Percentiles rank a stretch among this genome's conserved stretches.
Evolutionary conservation across 164 flowering plant genomes (phyloP).

Genomic region (Stephania cephalantha): DNA sequence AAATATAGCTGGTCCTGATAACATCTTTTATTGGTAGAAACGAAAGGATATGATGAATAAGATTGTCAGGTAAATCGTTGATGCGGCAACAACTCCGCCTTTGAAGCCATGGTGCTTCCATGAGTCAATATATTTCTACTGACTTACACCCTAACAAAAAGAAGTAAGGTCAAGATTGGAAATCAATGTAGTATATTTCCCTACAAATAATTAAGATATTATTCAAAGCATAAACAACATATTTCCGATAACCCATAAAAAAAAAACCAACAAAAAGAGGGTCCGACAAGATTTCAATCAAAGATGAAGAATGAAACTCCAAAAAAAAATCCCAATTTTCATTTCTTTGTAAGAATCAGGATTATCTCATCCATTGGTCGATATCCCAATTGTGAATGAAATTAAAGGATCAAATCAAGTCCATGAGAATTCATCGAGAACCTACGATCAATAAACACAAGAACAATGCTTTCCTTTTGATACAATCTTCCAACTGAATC

Average conservation of each 20-base stretch:
- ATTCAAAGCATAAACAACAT: background rate
- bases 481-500: no score
- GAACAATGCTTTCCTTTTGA: no score
- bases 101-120: constrained; percentile 1
- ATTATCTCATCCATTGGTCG: background rate
- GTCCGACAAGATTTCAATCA: background rate
- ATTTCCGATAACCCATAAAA: background rate
- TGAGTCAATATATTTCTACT: background rate
- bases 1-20: background rate
- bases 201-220: background rate
- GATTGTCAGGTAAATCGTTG: constrained; percentile 3
- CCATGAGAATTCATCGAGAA: no score
- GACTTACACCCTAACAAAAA: background rate
- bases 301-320: background rate
- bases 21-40: constrained; percentile 6
- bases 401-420: background rate
- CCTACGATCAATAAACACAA: no score
- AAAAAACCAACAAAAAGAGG: no score
- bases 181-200: background rate
- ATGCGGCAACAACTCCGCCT: constrained; percentile 3
- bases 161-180: background rate
- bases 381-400: no score
- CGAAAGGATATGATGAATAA: constrained; percentile 4
- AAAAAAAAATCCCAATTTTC: no score
- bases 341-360: background rate